Percentiles rank a stretch among this genome's conserved stretches.
These are phyloP conservation scores for Xylaria polymorpha DNA, from an alignment of 2,329 filamentous ascomycete genomes.

Conservation along the genomic window DNA sequence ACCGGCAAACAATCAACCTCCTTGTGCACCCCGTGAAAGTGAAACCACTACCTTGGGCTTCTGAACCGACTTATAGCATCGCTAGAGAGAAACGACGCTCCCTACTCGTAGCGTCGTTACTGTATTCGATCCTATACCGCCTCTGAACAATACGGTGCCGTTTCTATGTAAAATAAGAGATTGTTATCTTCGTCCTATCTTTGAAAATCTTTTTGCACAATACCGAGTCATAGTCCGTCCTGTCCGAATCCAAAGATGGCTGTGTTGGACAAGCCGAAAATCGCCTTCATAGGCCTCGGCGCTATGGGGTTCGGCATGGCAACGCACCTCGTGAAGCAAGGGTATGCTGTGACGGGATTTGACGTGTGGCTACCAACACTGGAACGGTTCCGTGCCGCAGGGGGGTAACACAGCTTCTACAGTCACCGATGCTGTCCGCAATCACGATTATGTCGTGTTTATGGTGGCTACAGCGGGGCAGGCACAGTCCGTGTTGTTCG, in stretches of 20 bases:
- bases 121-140: not conserved
- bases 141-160: not conserved
- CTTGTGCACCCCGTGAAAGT: conserved; percentile 4
- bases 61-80: not conserved
- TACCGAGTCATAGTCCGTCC: not conserved
- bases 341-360: conserved; percentile 75
- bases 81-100: not conserved
- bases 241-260: conserved; percentile 39
- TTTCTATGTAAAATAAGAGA: conserved; percentile 6
- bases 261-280: conserved; percentile 50
- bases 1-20: conserved; percentile 8
- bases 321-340: conserved; percentile 74
- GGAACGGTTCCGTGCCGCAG: conserved; percentile 71
- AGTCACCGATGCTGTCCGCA: conserved; percentile 69
- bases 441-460: conserved; percentile 71
- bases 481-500: conserved; percentile 73
- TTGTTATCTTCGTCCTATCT: not conserved
- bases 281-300: conserved; percentile 80
- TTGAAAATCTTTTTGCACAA: not conserved
- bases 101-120: conserved; percentile 2
- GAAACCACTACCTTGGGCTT: conserved; percentile 6
- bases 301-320: conserved; percentile 89
- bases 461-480: conserved; percentile 82
- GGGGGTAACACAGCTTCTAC: conserved; percentile 71
- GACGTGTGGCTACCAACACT: conserved; percentile 76